phyloP scores from a whole-genome alignment of 2,329 filamentous ascomycete species.

The Alternaria brassicae region DNA sequence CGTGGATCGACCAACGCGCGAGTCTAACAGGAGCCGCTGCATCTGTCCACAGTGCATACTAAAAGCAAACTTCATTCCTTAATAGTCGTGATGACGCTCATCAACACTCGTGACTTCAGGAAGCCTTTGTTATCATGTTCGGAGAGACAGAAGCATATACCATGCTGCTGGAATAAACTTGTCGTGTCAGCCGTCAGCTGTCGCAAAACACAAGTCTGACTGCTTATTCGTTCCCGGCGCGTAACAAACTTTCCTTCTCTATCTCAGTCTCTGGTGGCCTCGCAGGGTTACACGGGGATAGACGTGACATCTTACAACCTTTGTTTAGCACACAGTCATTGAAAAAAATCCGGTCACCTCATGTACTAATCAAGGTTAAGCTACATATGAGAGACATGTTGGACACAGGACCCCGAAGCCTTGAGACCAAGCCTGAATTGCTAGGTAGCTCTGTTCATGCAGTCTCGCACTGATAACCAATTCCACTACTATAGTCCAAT shows the following conservation, averaged over 20 bases:
- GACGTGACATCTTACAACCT: neutral
- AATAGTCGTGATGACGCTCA: neutral
- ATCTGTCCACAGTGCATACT: neutral
- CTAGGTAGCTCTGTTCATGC: neutral
- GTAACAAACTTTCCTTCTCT: neutral
- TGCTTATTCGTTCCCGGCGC: neutral
- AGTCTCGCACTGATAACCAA: neutral
- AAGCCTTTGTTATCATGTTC: neutral
- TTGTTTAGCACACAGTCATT: neutral
- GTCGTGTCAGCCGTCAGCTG: neutral
- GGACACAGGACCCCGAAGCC: neutral
- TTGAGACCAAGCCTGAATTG: neutral
- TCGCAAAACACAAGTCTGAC: constrained; percentile 1
- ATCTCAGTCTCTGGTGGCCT: neutral
- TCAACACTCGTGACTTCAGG: neutral
- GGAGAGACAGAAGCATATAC: neutral
- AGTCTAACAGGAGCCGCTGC: neutral
- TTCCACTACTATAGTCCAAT: neutral
- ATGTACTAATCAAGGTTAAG: neutral
- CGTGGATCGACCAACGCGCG: constrained; percentile 7
- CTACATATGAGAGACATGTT: neutral
- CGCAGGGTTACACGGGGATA: neutral
- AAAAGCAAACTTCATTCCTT: neutral
- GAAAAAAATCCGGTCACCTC: neutral
- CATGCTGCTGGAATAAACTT: neutral